These are phyloP conservation scores for Sarocladium kiliense DNA, from an alignment of 2,329 filamentous ascomycete genomes.

Conservation along the genomic window DNA sequence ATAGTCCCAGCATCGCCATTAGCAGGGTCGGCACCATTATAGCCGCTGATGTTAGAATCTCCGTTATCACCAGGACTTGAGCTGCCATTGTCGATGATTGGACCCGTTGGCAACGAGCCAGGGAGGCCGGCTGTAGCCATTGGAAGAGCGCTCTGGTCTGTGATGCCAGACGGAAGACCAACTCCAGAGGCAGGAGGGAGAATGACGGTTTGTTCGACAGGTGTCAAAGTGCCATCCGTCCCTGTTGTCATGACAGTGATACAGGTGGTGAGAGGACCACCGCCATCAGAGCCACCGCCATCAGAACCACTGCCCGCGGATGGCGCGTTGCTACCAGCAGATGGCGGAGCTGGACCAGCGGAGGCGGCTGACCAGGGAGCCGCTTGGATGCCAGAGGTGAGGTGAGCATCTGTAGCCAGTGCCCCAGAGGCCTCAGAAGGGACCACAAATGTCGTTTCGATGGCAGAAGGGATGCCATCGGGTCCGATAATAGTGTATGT, in stretches of 20 bases:
- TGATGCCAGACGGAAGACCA: conserved; percentile 1
- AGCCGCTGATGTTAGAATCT: not conserved
- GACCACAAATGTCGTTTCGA: conserved; percentile 21
- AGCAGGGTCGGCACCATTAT: not conserved
- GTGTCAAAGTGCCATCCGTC: conserved; percentile 24
- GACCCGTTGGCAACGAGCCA: conserved; percentile 13
- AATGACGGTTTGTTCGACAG: conserved; percentile 22
- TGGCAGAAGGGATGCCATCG: conserved; percentile 22
- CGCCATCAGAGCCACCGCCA: no score
- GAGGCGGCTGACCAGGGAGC: conserved; percentile 4
- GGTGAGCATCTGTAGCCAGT: conserved; percentile 6
- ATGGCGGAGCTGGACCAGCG: not conserved
- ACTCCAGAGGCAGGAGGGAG: conserved; percentile 12
- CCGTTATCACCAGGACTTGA: not conserved
- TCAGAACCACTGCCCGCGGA: conserved; percentile 11
- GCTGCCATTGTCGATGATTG: not conserved
- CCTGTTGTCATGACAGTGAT: conserved; percentile 27
- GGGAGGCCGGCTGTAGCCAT: conserved; percentile 15
- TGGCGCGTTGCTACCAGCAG: not conserved
- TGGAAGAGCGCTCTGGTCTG: conserved; percentile 10
- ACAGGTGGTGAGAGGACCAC: conserved; percentile 20
- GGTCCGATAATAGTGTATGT: conserved; percentile 13
- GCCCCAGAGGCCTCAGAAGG: conserved; percentile 11
- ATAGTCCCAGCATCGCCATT: not conserved
- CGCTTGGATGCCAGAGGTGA: conserved; percentile 5